Evolutionary conservation across 441 rosid genomes (phyloP).

Genomic region (Bruguiera hainesii): DNA sequence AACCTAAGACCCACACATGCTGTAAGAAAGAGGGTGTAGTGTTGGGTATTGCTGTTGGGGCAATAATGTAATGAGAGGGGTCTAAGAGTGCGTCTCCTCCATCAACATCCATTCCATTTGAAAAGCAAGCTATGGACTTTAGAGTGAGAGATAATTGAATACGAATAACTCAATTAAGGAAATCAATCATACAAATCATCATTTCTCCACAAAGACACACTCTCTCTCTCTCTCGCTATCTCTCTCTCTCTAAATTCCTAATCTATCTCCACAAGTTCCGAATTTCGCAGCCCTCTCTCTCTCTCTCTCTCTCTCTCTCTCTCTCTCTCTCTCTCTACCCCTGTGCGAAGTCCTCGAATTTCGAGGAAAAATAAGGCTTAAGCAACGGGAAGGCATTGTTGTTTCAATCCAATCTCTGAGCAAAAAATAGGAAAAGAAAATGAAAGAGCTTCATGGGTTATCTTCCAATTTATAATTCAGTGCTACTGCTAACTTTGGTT

Average conservation of each 20-base stretch:
- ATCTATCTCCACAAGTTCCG: constrained; percentile 27
- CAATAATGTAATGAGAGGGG: too few species aligned
- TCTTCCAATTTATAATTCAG: not conserved
- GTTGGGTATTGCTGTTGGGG: too few species aligned
- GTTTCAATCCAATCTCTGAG: constrained; percentile 4
- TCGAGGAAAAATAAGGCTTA: constrained; percentile 15
- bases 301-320: constrained; percentile 2
- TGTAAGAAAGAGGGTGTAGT: too few species aligned
- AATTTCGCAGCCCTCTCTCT: not conserved
- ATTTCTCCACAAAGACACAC: constrained; percentile 7
- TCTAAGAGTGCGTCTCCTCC: too few species aligned
- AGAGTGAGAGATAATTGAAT: not conserved
- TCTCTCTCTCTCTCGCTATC: not conserved
- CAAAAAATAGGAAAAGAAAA: too few species aligned
- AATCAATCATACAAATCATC: constrained; percentile 12
- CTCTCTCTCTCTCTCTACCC: too few species aligned
- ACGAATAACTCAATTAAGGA: not conserved
- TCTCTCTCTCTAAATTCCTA: not conserved
- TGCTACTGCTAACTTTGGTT: not conserved
- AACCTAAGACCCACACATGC: too few species aligned
- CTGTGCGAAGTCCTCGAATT: constrained; percentile 15
- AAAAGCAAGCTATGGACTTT: too few species aligned
- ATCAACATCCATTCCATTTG: too few species aligned
- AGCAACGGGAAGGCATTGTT: not conserved
- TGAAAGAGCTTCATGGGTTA: too few species aligned